Evolutionary conservation across 2,329 filamentous ascomycete genomes (phyloP).

Genomic region (Aureobasidium leucospermi): DNA sequence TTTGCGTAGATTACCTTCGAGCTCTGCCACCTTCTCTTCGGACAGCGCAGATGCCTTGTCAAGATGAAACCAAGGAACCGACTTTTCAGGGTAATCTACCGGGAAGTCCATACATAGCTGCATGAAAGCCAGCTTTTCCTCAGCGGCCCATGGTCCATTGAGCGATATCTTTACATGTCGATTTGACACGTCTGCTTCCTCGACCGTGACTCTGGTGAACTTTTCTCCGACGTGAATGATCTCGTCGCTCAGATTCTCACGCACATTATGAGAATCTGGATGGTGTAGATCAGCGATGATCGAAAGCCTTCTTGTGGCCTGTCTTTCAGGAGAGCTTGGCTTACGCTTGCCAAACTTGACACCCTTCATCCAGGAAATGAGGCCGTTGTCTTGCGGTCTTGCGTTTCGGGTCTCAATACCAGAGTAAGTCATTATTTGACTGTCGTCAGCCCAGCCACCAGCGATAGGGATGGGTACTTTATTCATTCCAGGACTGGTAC

Average conservation of each 20-base stretch:
- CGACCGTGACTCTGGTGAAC: slow-evolving; percentile 54
- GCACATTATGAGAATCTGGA: slow-evolving; percentile 17
- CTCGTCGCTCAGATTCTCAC: slow-evolving; percentile 52
- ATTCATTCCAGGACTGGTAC: slow-evolving; percentile 19
- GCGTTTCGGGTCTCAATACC: slow-evolving; percentile 40
- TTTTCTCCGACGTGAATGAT: slow-evolving; percentile 55
- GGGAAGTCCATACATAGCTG: slow-evolving; percentile 54
- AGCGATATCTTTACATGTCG: slow-evolving; percentile 50
- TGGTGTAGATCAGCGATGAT: slow-evolving; percentile 12
- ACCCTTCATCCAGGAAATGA: slow-evolving; percentile 58
- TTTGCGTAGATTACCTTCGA: slow-evolving; percentile 45
- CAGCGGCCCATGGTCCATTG: slow-evolving; percentile 52
- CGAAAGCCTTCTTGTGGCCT: slow-evolving; percentile 12
- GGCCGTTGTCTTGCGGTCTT: slow-evolving; percentile 37
- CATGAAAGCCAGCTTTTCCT: slow-evolving; percentile 46
- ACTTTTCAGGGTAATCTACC: slow-evolving; percentile 44
- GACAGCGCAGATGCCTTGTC: slow-evolving; percentile 51
- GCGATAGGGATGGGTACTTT: slow-evolving; percentile 17
- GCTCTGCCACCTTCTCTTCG: slow-evolving; percentile 40
- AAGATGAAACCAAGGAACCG: slow-evolving; percentile 45
- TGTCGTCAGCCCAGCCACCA: slow-evolving; percentile 28
- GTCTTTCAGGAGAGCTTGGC: slow-evolving; percentile 7
- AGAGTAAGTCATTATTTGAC: slow-evolving; percentile 40
- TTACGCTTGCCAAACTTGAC: slow-evolving; percentile 50
- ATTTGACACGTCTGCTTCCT: slow-evolving; percentile 49